Evolutionary conservation across 148 eudicot genomes (phyloP).

Genomic region (Cornus controversa): DNA sequence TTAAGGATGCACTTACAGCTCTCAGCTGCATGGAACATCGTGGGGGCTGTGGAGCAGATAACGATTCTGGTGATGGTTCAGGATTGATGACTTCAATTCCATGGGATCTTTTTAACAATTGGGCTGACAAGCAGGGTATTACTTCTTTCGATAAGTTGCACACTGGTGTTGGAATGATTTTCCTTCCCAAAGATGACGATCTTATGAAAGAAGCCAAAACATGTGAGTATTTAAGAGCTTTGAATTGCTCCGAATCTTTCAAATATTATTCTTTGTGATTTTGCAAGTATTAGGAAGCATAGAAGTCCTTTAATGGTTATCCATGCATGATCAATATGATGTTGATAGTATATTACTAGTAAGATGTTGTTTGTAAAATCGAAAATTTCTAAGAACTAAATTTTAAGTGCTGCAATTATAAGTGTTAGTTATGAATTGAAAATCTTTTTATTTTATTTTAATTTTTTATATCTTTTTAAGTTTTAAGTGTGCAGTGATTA

Average conservation of each 20-base stretch:
- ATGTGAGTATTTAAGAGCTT: constrained; percentile 38
- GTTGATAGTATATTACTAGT: too few relatives aligned
- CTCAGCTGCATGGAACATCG: constrained; percentile 99
- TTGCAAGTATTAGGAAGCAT: not conserved
- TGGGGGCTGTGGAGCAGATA: constrained; percentile 98
- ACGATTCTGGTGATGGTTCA: constrained; percentile 97
- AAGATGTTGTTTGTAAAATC: too few relatives aligned
- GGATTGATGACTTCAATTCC: constrained; percentile 96
- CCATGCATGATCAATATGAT: not conserved
- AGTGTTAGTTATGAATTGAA: too few relatives aligned
- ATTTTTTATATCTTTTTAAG: too few relatives aligned
- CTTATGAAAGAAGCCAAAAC: constrained; percentile 74
- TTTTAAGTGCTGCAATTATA: too few relatives aligned
- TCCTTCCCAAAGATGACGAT: constrained; percentile 70
- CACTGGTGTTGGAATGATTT: constrained; percentile 96
- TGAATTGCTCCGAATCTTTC: not conserved
- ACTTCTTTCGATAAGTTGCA: constrained; percentile 73
- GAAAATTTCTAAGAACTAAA: too few relatives aligned
- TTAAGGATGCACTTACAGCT: constrained; percentile 91
- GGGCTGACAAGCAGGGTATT: constrained; percentile 83
- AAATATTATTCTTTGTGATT: not conserved
- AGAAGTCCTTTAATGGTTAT: not conserved
- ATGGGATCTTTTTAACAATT: constrained; percentile 82
- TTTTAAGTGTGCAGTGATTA: too few relatives aligned
- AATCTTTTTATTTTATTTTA: too few relatives aligned